phyloP scores from a whole-genome alignment of 352 stramenopile genomes.

The Saprolegnia parasitica region DNA sequence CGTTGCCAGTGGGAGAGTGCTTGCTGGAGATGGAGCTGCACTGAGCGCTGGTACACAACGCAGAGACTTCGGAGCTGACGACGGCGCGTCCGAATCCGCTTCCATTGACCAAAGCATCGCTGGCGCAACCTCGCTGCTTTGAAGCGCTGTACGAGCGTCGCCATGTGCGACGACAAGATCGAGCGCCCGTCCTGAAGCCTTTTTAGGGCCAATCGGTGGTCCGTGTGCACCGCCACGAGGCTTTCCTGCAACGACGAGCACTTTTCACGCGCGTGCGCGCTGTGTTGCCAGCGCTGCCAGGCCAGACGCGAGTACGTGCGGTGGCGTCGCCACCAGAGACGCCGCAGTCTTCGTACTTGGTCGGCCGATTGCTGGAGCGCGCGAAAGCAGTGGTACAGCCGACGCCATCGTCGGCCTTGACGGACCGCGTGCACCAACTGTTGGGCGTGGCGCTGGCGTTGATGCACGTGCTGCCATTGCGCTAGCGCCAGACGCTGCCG shows the following conservation, averaged over 20 bases:
- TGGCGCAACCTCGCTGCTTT: neutral
- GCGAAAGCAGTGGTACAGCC: neutral
- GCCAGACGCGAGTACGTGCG: neutral
- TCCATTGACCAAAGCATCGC: constrained; percentile 1
- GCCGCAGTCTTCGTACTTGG: neutral
- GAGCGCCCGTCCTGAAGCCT: neutral
- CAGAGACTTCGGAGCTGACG: neutral
- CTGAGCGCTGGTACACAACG: neutral
- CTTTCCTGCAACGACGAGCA: neutral
- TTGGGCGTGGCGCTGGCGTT: neutral
- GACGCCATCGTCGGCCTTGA: neutral
- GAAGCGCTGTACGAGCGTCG: neutral
- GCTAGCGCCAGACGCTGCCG: neutral
- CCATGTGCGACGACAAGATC: constrained; percentile 25
- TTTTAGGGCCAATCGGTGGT: neutral
- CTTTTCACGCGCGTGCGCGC: neutral
- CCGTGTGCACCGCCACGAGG: neutral
- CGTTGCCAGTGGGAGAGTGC: neutral
- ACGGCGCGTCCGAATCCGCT: neutral
- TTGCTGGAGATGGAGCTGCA: neutral
- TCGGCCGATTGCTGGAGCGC: neutral
- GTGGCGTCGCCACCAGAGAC: neutral
- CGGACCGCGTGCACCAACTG: neutral
- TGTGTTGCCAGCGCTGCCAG: neutral
- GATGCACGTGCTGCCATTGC: neutral